A percentile compares a stretch with the other conserved stretches of the same genome.
phyloP scores from a whole-genome alignment of 2,329 filamentous ascomycete genomes.

The Cryoendolithus antarcticus region DNA sequence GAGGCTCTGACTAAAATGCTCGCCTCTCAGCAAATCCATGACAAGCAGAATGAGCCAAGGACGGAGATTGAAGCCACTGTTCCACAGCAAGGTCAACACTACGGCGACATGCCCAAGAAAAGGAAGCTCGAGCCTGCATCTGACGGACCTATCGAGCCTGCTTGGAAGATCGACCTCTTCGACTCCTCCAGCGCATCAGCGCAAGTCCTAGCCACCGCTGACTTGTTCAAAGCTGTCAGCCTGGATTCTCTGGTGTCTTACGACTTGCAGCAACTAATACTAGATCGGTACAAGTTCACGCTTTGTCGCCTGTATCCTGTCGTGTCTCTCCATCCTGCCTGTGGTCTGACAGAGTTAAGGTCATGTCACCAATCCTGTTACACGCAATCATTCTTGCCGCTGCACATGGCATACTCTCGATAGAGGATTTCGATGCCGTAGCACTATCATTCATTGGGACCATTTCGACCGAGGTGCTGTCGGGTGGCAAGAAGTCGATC shows the following conservation, averaged over 20 bases:
- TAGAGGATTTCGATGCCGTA: constrained; percentile 47
- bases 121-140: constrained; percentile 8
- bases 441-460: constrained; percentile 50
- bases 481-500: constrained; percentile 63
- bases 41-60: constrained; percentile 2
- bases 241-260: constrained; percentile 12
- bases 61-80: not conserved
- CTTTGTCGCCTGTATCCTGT: constrained; percentile 11
- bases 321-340: constrained; percentile 8
- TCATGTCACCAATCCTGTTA: constrained; percentile 37
- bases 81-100: not conserved
- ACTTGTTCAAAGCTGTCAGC: not conserved
- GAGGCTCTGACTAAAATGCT: constrained; percentile 17
- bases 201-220: not conserved
- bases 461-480: constrained; percentile 40
- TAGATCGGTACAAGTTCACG: constrained; percentile 12
- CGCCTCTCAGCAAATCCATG: constrained; percentile 13
- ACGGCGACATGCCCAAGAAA: not conserved
- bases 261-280: constrained; percentile 10
- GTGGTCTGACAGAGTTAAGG: constrained; percentile 8
- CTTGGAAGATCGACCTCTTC: constrained; percentile 8
- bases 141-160: not conserved
- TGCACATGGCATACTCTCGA: constrained; percentile 36
- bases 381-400: constrained; percentile 44
- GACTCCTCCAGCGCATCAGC: constrained; percentile 1